Conservation (phyloP, 148 eudicot genomes). For the Cornus suecica region DNA sequence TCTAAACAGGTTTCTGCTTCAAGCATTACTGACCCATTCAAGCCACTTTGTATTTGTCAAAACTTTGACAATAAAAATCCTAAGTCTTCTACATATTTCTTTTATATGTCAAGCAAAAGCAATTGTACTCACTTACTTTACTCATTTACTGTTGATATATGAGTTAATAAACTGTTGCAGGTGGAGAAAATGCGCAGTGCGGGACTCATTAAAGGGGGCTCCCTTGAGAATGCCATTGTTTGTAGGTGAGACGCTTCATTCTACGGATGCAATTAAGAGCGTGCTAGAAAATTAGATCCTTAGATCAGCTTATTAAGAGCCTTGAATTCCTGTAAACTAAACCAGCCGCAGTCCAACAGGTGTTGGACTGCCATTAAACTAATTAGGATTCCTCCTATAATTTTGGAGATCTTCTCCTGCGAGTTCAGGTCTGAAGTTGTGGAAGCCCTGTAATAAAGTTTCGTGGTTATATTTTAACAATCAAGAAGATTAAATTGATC, state of each 20-base stretch:
- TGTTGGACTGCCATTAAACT: too few relatives aligned
- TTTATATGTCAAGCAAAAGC: not conserved
- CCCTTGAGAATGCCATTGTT: constrained; percentile 77
- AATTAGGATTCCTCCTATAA: too few relatives aligned
- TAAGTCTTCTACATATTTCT: not conserved
- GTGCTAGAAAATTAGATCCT: not conserved
- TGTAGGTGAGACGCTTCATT: constrained; percentile 57
- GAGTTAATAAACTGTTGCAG: constrained; percentile 34
- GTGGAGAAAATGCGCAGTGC: constrained; percentile 68
- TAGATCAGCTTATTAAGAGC: not conserved
- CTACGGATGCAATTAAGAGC: not conserved
- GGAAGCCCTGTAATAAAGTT: too few relatives aligned
- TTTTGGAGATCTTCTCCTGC: too few relatives aligned
- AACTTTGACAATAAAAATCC: not conserved
- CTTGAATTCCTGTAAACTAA: not conserved
- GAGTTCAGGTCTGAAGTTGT: too few relatives aligned
- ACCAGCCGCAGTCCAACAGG: not conserved
- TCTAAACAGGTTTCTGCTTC: not conserved
- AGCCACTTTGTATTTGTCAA: too few relatives aligned
- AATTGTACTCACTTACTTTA: not conserved
- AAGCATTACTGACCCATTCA: not conserved
- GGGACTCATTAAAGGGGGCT: constrained; percentile 89
- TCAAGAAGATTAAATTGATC: too few relatives aligned
- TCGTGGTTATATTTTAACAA: too few relatives aligned
- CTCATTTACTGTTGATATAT: not conserved